Evolutionary conservation across 352 stramenopile genomes (phyloP).

Genomic region (Pythium diclinum): DNA sequence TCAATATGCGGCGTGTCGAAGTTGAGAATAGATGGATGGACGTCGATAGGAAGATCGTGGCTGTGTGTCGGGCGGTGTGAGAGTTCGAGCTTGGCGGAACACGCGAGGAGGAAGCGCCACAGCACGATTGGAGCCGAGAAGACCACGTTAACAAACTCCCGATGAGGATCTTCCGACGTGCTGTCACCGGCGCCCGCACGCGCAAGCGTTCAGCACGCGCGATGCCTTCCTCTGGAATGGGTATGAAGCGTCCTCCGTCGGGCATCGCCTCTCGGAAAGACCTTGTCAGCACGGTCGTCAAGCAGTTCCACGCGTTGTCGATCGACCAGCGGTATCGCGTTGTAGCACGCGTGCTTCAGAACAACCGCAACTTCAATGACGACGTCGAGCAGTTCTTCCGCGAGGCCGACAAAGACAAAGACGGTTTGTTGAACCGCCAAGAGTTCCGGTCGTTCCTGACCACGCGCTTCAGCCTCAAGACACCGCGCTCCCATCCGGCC

Average conservation of each 20-base stretch:
- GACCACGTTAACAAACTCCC: not conserved
- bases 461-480: slow-evolving; percentile 62
- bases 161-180: slow-evolving; percentile 27
- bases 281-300: slow-evolving; percentile 40
- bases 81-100: not conserved
- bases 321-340: slow-evolving; percentile 52
- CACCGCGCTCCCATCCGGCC: slow-evolving; percentile 32
- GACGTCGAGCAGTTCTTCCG: slow-evolving; percentile 67
- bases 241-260: slow-evolving; percentile 17
- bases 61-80: not conserved
- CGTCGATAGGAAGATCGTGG: not conserved
- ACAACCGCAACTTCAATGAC: slow-evolving; percentile 38
- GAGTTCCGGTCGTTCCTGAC: slow-evolving; percentile 66
- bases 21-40: not conserved
- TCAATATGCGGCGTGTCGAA: not conserved
- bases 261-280: slow-evolving; percentile 15
- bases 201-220: slow-evolving; percentile 23
- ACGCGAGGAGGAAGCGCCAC: not conserved
- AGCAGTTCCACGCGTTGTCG: slow-evolving; percentile 59
- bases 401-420: slow-evolving; percentile 66
- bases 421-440: slow-evolving; percentile 59
- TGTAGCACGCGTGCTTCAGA: slow-evolving; percentile 49
- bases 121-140: slow-evolving; percentile 1
- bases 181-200: slow-evolving; percentile 16
- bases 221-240: slow-evolving; percentile 12